Base-by-base conservation (phyloP, 495 filamentous ascomycete genomes). In the Friedmanniomyces simplex region DNA sequence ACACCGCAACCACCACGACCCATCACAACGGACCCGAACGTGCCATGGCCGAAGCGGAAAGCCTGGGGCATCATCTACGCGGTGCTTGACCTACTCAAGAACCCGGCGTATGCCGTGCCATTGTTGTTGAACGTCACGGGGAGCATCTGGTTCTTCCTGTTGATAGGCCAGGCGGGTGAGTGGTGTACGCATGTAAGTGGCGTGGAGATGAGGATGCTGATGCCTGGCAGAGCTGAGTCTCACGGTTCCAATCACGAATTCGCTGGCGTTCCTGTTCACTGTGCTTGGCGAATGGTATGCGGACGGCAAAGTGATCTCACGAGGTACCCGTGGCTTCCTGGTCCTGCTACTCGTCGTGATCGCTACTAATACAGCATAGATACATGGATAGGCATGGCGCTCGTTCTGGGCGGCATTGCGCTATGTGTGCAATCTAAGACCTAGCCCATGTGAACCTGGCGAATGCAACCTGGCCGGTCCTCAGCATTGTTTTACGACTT, bases 251-350 rank as follows among this genome's bases (percentile, higher is more conserved):
- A 89, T 98, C 53, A 88, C 89, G 2, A 98, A 98, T 65, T 93
- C 89, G 0, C 71, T 94, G 60, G 93, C 93, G 0, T 98, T 98
- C 63, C 64, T 97, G 52, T 98, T 96, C 67, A 98, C 93, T 0
- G 91, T 96, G 10, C 67, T 95, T 32, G 93, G 89, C 0, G 93
- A 98, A 63, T 96, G 91, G 91, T 94, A 84, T 76, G 89, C 89
- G 0, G 93, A 96, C 55, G 80, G 79, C 60, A 97, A 96, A 71
- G 84, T 86, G 2, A 93, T 97, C 59, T 83, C 80, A 58, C 76
- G 82, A 75, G 81, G 85, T 85, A 70, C 3, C 4, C 4, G 28
- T 10, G 56, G 79, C 74, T 16, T 21, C 0, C 14, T 34, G 20
- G 3, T 21, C 43, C 14, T 32, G 0, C 39, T 45, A 26, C 45